These are phyloP conservation scores for Ogataea parapolymorpha DNA, from an alignment of 805 yeast species.

Conservation along the genomic window DNA sequence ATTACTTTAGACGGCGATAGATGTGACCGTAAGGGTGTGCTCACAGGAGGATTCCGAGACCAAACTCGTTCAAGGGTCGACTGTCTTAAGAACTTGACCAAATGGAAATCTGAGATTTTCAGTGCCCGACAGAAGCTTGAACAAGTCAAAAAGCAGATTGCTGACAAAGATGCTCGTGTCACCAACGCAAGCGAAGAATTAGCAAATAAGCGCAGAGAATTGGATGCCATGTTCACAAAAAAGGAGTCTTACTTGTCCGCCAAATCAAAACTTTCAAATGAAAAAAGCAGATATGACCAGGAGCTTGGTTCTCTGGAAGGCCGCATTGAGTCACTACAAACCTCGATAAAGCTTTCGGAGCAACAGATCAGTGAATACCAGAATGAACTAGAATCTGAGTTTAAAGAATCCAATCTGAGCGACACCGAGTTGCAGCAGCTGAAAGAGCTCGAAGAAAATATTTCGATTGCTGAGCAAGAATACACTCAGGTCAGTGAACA, in stretches of 20 bases:
- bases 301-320: slow-evolving; percentile 36
- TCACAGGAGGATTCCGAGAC: slow-evolving; percentile 87
- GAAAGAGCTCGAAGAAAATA: slow-evolving; percentile 30
- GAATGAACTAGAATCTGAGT: slow-evolving; percentile 51
- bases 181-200: slow-evolving; percentile 47
- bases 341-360: slow-evolving; percentile 33
- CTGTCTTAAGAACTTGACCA: slow-evolving; percentile 53
- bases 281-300: slow-evolving; percentile 42
- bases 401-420: slow-evolving; percentile 47
- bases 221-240: slow-evolving; percentile 42
- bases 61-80: slow-evolving; percentile 67
- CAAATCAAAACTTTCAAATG: slow-evolving; percentile 39
- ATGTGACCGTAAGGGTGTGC: slow-evolving; percentile 76
- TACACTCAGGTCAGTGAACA: slow-evolving; percentile 40
- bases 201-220: slow-evolving; percentile 32
- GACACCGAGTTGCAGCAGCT: slow-evolving; percentile 46
- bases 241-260: slow-evolving; percentile 44
- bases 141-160: slow-evolving; percentile 37
- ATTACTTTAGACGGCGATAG: slow-evolving; percentile 92
- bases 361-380: slow-evolving; percentile 42
- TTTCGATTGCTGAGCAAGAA: slow-evolving; percentile 38
- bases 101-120: slow-evolving; percentile 48
- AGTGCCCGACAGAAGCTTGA: slow-evolving; percentile 38
- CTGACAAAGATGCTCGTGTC: slow-evolving; percentile 47
- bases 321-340: slow-evolving; percentile 35